Evolutionary conservation across 768 basidiomycete genomes (phyloP), one percentile per base, ranked within the genome.

Genomic region (Tulasnella sp.): DNA sequence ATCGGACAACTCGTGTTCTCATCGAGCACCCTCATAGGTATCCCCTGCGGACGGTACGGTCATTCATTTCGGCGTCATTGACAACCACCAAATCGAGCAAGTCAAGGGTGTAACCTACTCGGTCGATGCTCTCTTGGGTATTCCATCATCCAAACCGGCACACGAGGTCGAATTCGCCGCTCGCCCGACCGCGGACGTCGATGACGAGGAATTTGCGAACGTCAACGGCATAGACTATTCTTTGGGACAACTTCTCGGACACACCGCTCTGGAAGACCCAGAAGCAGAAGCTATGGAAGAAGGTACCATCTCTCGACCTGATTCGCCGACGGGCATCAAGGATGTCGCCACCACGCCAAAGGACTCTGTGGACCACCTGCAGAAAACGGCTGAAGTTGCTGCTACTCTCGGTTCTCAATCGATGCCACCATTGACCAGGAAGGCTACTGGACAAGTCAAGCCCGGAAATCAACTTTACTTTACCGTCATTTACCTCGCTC

Each of bases 51-150:
- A 99, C 81, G 98, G 98, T 3, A 92, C 88, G 0, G 89, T 99
- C 1, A 87, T 99, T 37, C 97, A 99, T 83, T 95, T 96, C 81
- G 98, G 98, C 44, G 90, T 90, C 0, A 93, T 99, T 80, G 84
- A 89, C 75, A 89, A 90, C 81, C 86, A 90, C 72, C 89, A 90
- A 37, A 94, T 99, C 74, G 96, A 98, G 83, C 96, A 98, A 84
- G 94, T 99, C 82, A 99, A 99, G 84, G 98, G 98, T 20, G 92
- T 97, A 80, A 98, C 95, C 0, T 99, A 99, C 82, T 98, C 96
- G 1, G 89, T 99, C 16, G 93, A 98, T 79, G 96, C 96, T 0
- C 87, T 99, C 0, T 90, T 99, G 20, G 98, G 98, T 48, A 81
- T 83, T 78, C 85, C 87, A 29, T 55, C 81, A 61, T 81, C 81